A percentile compares a stretch with the other conserved stretches of the same genome.
These are phyloP conservation scores for Fraxinus ornus DNA, from an alignment of 305 asterid genomes.

Conservation along the genomic window DNA sequence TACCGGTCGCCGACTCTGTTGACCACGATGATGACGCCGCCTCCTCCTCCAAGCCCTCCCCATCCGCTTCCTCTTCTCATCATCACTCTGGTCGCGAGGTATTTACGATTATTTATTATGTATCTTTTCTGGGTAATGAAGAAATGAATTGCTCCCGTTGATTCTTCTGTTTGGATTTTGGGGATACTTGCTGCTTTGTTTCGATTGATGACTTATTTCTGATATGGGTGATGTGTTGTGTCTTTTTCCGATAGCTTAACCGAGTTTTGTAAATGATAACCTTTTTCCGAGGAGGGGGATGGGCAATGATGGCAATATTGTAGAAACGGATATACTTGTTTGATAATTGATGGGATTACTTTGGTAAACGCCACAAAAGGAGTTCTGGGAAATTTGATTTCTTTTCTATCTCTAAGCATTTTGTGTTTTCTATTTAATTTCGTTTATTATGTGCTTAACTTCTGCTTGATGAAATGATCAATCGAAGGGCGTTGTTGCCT, in stretches of 20 bases:
- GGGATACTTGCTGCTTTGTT: not conserved
- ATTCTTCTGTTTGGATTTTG: not conserved
- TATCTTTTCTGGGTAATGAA: not conserved
- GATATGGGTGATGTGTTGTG: not conserved
- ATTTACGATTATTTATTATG: not conserved
- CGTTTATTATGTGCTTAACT: not conserved
- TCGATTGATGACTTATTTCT: not conserved
- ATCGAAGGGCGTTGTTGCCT: not conserved
- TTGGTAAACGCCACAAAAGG: not conserved
- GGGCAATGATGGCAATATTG: not conserved
- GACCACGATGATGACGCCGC: conserved; percentile 44
- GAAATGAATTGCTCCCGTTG: not conserved
- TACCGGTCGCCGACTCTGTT: conserved; percentile 69
- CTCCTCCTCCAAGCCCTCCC: conserved; percentile 43
- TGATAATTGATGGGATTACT: not conserved
- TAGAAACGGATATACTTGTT: not conserved
- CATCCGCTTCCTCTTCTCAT: conserved; percentile 60
- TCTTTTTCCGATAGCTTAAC: not conserved
- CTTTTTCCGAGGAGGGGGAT: not conserved
- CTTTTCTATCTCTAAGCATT: not conserved
- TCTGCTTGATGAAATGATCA: not conserved
- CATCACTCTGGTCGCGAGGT: conserved; percentile 82
- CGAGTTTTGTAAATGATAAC: not conserved
- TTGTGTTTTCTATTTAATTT: no score
- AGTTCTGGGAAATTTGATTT: not conserved